Evolutionary conservation across 1,284 basidiomycete species (phyloP), one percentile per base, ranked within the genome.

Genomic region (Blastosporella zonata): DNA sequence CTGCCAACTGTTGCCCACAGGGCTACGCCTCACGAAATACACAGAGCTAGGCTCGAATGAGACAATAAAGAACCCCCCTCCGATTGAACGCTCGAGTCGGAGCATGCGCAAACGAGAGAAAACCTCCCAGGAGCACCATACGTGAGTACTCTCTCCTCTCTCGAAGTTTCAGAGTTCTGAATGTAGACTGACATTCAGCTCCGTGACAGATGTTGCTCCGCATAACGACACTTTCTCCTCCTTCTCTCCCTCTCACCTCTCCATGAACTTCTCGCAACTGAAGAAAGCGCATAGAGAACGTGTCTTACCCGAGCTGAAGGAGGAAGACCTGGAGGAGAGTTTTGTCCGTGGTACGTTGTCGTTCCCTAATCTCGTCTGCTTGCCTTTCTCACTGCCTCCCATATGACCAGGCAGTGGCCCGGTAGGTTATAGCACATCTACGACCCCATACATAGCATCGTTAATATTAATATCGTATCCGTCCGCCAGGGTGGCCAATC

Each of bases 1-100:
- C 22, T 34, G 12, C 42, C 22, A n/a, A 20, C 33, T 7, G 6
- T 34, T 2, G 52, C 21, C 4, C 15, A 4, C 23, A 90, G 88
- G 72, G 50, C 59, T 91, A 35, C 74, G 75, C 39, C 70, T 90
- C 37, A 87, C 79, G 2, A 67, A 80, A 35, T 71, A 89, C 46
- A 89, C 84, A 0, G 88, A 91, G 59, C 68, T 91, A 2, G 88
- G 88, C 6, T 77, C 79, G 38, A 91, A 91, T 56, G 78, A 84
- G 1, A 72, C 78, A 2, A 77, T 90, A 55, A 90, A 86, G 64
- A 72, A 65, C 41, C 73, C 77, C 21, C 68, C 67, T 33, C 65
- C 70, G 2, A 53, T 67, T 5, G 63, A 71, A 43, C 60, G 65
- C 43, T 74, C 79, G 18, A 71, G 66, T 55, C 73, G 77, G 34